A percentile compares a stretch with the other conserved stretches of the same genome.
Evolutionary conservation across 2,329 filamentous ascomycete genomes (phyloP).

Genomic region (Ramularia endophylla): DNA sequence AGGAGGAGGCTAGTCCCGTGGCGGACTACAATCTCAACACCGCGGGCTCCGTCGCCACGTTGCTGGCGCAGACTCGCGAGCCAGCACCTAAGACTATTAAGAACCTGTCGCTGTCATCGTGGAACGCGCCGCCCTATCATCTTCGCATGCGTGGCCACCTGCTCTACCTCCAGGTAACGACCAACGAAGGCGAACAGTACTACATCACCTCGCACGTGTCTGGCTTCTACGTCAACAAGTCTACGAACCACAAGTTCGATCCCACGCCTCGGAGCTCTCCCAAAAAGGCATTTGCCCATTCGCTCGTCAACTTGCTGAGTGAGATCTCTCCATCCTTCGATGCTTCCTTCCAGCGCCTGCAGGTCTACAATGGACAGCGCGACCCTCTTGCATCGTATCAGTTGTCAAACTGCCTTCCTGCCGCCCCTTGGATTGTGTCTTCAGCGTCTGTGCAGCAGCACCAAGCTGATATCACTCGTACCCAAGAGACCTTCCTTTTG

Average conservation of each 20-base stretch:
- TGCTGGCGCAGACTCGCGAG: slow-evolving; percentile 62
- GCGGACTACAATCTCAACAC: slow-evolving; percentile 72
- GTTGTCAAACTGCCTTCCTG: slow-evolving; percentile 88
- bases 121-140: slow-evolving; percentile 94
- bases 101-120: slow-evolving; percentile 77
- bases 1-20: slow-evolving; percentile 40
- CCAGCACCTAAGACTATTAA: slow-evolving; percentile 85
- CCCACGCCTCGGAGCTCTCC: slow-evolving; percentile 73
- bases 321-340: slow-evolving; percentile 79
- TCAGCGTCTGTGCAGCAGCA: slow-evolving; percentile 64
- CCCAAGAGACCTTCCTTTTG: slow-evolving; percentile 88
- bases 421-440: slow-evolving; percentile 86
- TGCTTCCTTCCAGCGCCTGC: slow-evolving; percentile 66
- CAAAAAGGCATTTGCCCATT: slow-evolving; percentile 76
- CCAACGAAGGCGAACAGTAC: slow-evolving; percentile 89
- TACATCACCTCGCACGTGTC: slow-evolving; percentile 91
- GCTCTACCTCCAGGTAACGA: slow-evolving; percentile 81
- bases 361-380: slow-evolving; percentile 76
- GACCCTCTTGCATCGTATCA: slow-evolving; percentile 92
- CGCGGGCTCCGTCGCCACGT: slow-evolving; percentile 59
- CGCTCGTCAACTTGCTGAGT: slow-evolving; percentile 71
- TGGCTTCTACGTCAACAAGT: slow-evolving; percentile 97
- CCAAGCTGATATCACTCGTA: slow-evolving; percentile 75
- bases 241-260: slow-evolving; percentile 91
- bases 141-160: slow-evolving; percentile 88